Percentiles rank a stretch among this genome's conserved stretches.
phyloP scores from a whole-genome alignment of 768 basidiomycete species.

The Mycena chlorophos region DNA sequence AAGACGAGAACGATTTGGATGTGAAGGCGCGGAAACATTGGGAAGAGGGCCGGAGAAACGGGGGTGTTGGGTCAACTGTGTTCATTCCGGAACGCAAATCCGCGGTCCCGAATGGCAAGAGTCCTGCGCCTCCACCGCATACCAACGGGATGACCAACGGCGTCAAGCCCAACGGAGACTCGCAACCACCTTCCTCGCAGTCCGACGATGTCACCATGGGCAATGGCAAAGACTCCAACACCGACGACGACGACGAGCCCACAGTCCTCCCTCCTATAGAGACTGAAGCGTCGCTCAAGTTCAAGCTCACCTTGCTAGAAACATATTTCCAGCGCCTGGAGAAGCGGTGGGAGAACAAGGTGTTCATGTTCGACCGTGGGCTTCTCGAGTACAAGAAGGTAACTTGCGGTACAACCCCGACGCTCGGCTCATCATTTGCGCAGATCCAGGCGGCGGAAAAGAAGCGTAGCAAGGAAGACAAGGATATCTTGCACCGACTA shows the following conservation, averaged over 20 bases:
- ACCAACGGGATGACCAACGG: conserved; percentile 48
- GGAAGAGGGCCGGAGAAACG: conserved; percentile 46
- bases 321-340: conserved; percentile 90
- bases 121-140: too few species aligned
- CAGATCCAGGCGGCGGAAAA: conserved; percentile 92
- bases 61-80: conserved; percentile 26
- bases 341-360: conserved; percentile 81
- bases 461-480: conserved; percentile 87
- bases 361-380: conserved; percentile 88
- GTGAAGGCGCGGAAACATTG: conserved; percentile 58
- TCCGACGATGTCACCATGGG: conserved; percentile 51
- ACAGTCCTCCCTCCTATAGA: conserved; percentile 79
- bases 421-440: conserved; percentile 16
- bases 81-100: conserved; percentile 27
- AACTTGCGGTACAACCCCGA: conserved; percentile 1
- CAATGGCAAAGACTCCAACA: conserved; percentile 45
- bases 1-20: conserved; percentile 77
- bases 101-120: conserved; percentile 38
- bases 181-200: conserved; percentile 35
- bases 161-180: conserved; percentile 38
- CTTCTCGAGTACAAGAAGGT: conserved; percentile 95
- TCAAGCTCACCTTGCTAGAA: conserved; percentile 88
- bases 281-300: conserved; percentile 75
- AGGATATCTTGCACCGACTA: conserved; percentile 84
- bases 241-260: conserved; percentile 67